Evolutionary conservation across 306 rosid species (phyloP).

Genomic region (Casuarina cunninghamiana): DNA sequence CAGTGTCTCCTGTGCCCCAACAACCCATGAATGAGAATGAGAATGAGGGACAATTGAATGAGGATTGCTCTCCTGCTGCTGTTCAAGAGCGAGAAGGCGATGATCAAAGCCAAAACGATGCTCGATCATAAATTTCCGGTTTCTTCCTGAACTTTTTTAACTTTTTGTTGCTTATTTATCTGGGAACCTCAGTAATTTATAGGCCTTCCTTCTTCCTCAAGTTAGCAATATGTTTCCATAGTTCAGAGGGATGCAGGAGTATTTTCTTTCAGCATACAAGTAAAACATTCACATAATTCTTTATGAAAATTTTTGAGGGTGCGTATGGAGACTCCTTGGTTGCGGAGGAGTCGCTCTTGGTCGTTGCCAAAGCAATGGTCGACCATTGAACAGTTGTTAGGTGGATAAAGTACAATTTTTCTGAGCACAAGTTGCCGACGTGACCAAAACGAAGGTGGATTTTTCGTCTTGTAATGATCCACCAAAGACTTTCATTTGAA

Average conservation of each 20-base stretch:
- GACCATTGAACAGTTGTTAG: no score
- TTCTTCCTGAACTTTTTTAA: not conserved
- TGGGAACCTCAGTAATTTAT: conserved; percentile 20
- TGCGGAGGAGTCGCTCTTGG: no score
- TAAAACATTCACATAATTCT: conserved; percentile 2
- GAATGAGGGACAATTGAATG: conserved; percentile 58
- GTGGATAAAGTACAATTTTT: no score
- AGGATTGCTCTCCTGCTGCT: conserved; percentile 50
- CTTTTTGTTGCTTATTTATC: conserved; percentile 17
- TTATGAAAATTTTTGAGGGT: not conserved
- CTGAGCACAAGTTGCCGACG: no score
- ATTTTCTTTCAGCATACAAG: not conserved
- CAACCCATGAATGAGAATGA: conserved; percentile 53
- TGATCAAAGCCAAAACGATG: conserved; percentile 55
- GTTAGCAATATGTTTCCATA: conserved; percentile 9
- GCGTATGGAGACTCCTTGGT: not conserved
- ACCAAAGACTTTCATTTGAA: not conserved
- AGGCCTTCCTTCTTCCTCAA: conserved; percentile 12
- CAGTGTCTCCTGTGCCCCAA: conserved; percentile 53
- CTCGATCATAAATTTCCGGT: conserved; percentile 36
- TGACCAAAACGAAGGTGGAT: no score
- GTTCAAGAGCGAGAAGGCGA: conserved; percentile 57
- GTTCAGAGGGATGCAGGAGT: conserved; percentile 4
- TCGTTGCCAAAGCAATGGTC: no score
- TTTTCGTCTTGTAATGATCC: not conserved